A percentile compares a stretch with the other conserved stretches of the same genome.
phyloP scores from a whole-genome alignment of 495 filamentous ascomycete species.

The Penicillium lividum region DNA sequence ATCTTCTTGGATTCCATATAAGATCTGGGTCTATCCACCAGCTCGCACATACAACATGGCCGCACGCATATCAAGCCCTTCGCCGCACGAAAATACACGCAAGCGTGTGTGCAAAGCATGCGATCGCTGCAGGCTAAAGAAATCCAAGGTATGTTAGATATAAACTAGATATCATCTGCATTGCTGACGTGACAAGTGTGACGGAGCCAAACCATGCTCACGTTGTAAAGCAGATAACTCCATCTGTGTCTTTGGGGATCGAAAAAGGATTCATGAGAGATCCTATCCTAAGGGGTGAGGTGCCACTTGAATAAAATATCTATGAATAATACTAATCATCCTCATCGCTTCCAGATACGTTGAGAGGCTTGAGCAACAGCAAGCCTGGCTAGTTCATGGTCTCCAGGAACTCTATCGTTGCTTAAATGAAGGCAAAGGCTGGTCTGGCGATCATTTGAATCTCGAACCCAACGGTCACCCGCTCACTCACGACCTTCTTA shows the following conservation, averaged over 20 bases:
- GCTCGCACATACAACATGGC: background rate
- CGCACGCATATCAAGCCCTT: background rate
- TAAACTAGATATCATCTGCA: background rate
- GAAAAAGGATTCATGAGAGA: background rate
- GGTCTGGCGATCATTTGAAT: background rate
- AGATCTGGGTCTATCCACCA: background rate
- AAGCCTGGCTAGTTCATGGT: background rate
- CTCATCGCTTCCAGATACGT: background rate
- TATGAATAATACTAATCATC: background rate
- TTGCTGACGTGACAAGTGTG: background rate
- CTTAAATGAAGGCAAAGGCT: background rate
- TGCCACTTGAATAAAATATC: background rate
- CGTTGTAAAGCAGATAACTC: constrained; percentile 2
- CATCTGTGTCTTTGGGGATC: background rate
- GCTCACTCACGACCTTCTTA: background rate
- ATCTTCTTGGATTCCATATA: background rate
- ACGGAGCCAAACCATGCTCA: constrained; percentile 1
- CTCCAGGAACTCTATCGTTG: background rate
- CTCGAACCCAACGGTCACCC: background rate
- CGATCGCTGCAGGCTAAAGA: constrained; percentile 5
- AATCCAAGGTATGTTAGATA: constrained; percentile 2
- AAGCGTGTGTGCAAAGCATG: constrained; percentile 10
- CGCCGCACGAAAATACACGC: background rate
- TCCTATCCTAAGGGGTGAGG: background rate
- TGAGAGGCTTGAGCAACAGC: background rate